These are phyloP conservation scores for Xylariales sp. DNA, from an alignment of 2,329 filamentous ascomycete species.

Conservation along the genomic window DNA sequence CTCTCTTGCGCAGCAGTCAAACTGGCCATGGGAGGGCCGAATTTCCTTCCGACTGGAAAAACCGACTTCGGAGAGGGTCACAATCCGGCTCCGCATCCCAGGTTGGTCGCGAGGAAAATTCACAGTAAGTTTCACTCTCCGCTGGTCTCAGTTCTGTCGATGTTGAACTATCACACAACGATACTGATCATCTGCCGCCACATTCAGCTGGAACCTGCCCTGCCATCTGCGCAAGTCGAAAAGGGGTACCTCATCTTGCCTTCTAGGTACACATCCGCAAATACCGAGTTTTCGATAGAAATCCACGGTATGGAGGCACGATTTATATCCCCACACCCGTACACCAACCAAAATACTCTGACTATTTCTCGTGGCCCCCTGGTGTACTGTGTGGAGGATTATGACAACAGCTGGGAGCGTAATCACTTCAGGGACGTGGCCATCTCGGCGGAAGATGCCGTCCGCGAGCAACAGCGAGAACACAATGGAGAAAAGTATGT, in stretches of 20 bases:
- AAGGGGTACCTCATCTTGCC: background rate
- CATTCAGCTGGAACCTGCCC: background rate
- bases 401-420: conserved; percentile 50
- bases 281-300: conserved; percentile 35
- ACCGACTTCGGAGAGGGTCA: conserved; percentile 23
- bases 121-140: conserved; percentile 16
- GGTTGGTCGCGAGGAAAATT: conserved; percentile 38
- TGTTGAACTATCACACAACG: background rate
- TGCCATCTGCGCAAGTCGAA: background rate
- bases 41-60: conserved; percentile 41
- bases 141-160: too few relatives aligned
- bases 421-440: conserved; percentile 49
- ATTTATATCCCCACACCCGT: conserved; percentile 48
- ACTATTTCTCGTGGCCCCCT: conserved; percentile 52
- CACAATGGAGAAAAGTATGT: conserved; percentile 20
- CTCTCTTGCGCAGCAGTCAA: conserved; percentile 41
- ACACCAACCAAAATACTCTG: conserved; percentile 50
- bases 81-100: conserved; percentile 48
- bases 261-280: background rate
- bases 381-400: conserved; percentile 57
- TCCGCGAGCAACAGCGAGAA: conserved; percentile 15
- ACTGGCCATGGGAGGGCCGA: conserved; percentile 55
- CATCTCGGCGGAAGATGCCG: conserved; percentile 14
- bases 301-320: conserved; percentile 42
- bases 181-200: background rate